These are phyloP conservation scores for Alternaria arbusti DNA, from an alignment of 2,329 filamentous ascomycete species.

Conservation along the genomic window DNA sequence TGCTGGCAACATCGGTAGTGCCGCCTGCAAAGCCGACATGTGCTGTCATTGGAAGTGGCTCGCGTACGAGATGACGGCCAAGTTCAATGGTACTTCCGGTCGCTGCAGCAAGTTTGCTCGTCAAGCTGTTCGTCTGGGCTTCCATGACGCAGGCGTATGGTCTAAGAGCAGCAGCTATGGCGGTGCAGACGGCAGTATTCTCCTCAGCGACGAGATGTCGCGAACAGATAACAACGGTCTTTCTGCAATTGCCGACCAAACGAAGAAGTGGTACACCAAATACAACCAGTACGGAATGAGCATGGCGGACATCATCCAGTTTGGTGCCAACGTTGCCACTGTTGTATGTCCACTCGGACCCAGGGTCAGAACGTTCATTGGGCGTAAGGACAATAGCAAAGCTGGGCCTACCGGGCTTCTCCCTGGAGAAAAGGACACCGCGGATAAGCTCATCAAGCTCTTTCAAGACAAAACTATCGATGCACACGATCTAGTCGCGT, in stretches of 20 bases:
- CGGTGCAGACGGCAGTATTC: slow-evolving; percentile 43
- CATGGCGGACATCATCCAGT: slow-evolving; percentile 50
- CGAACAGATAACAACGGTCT: slow-evolving; percentile 41
- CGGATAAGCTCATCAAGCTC: slow-evolving; percentile 44
- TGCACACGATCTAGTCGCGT: slow-evolving; percentile 45
- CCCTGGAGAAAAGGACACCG: slow-evolving; percentile 40
- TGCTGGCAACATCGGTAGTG: slow-evolving; percentile 36
- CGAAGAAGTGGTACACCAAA: slow-evolving; percentile 40
- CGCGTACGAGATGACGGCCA: slow-evolving; percentile 42
- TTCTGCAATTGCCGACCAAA: slow-evolving; percentile 33
- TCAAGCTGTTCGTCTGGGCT: slow-evolving; percentile 41
- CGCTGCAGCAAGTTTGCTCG: slow-evolving; percentile 43
- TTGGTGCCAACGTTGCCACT: slow-evolving; percentile 47
- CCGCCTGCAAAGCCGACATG: slow-evolving; percentile 42
- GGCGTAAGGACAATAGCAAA: slow-evolving; percentile 46
- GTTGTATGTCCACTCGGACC: slow-evolving; percentile 50
- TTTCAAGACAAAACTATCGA: slow-evolving; percentile 50
- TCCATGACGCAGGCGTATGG: slow-evolving; percentile 46
- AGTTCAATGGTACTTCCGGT: slow-evolving; percentile 43
- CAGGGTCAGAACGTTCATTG: slow-evolving; percentile 47
- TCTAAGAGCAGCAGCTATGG: slow-evolving; percentile 33
- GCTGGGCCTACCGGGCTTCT: slow-evolving; percentile 44
- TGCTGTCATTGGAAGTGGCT: slow-evolving; percentile 49
- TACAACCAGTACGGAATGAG: slow-evolving; percentile 44
- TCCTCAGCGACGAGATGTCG: slow-evolving; percentile 39